Evolutionary conservation across 139 green algal genomes (phyloP).

Genomic region (Pedinophyceae sp.): DNA sequence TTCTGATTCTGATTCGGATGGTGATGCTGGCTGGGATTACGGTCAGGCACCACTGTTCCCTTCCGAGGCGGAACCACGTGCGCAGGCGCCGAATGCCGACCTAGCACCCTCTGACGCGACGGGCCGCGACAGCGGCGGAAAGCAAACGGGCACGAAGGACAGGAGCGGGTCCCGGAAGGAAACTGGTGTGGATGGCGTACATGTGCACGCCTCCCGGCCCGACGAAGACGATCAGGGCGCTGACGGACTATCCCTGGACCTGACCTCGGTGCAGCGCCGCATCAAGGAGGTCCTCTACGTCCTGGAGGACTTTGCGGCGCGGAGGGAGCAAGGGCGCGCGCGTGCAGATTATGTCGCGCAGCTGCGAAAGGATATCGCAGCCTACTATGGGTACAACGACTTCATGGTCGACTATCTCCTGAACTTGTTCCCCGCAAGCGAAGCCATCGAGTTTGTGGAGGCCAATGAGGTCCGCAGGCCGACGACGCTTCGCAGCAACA

Average conservation of each 20-base stretch:
- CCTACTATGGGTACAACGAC: conserved; percentile 95
- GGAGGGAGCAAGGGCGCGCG: conserved; percentile 22
- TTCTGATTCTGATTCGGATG: too few relatives aligned
- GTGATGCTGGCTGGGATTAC: too few relatives aligned
- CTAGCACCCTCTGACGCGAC: too few relatives aligned
- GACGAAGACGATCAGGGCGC: not conserved
- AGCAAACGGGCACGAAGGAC: too few relatives aligned
- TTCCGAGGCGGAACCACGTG: too few relatives aligned
- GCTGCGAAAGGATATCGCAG: conserved; percentile 63
- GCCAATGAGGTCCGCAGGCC: conserved; percentile 52
- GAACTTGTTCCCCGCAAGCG: conserved; percentile 41
- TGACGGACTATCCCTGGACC: conserved; percentile 8
- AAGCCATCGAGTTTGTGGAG: conserved; percentile 73
- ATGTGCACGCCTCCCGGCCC: not conserved
- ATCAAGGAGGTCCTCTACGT: conserved; percentile 28
- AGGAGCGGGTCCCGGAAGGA: too few relatives aligned
- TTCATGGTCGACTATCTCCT: conserved; percentile 80
- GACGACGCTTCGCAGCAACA: conserved; percentile 79
- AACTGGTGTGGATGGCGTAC: too few relatives aligned
- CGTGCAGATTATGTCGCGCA: conserved; percentile 60
- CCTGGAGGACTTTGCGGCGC: not conserved
- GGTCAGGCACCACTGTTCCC: too few relatives aligned
- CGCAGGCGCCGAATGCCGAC: too few relatives aligned
- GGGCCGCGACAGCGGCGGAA: too few relatives aligned
- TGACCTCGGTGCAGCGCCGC: conserved; percentile 24